These are phyloP conservation scores for Vaccinium corymbosum DNA, from an alignment of 148 eudicot species.

Conservation along the genomic window DNA sequence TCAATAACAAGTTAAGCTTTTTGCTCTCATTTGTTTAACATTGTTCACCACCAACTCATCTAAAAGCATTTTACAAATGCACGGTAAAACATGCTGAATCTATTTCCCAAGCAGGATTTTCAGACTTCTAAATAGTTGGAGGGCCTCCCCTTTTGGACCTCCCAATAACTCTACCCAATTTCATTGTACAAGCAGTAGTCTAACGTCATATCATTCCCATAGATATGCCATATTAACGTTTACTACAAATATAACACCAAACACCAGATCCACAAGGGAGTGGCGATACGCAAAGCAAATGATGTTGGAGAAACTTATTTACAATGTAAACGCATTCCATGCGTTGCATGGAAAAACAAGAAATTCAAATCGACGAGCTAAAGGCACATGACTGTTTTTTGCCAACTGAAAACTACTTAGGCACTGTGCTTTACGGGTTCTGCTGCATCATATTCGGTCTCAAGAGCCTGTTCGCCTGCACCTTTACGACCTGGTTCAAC, in stretches of 20 bases:
- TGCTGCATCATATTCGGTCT: slow-evolving; percentile 23
- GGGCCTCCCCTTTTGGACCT: background rate
- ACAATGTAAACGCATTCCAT: background rate
- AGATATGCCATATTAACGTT: background rate
- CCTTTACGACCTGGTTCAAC: slow-evolving; percentile 32
- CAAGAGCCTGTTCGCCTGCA: slow-evolving; percentile 18
- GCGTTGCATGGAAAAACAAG: background rate
- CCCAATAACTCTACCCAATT: background rate
- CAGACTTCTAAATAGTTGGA: background rate
- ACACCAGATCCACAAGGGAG: background rate
- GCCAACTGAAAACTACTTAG: background rate
- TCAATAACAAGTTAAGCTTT: too few relatives aligned
- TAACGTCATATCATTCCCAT: background rate
- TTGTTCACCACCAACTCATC: too few relatives aligned
- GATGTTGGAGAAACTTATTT: background rate
- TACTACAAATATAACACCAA: background rate
- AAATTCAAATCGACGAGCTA: background rate
- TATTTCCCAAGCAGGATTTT: background rate
- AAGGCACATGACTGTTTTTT: background rate
- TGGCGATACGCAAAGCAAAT: background rate
- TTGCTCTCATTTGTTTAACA: too few relatives aligned
- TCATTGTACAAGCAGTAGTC: background rate
- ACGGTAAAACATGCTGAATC: background rate
- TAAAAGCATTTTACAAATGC: too few relatives aligned
- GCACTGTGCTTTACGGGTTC: slow-evolving; percentile 19